phyloP scores from a whole-genome alignment of 23 red algal species.

The Chondrus crispus region DNA sequence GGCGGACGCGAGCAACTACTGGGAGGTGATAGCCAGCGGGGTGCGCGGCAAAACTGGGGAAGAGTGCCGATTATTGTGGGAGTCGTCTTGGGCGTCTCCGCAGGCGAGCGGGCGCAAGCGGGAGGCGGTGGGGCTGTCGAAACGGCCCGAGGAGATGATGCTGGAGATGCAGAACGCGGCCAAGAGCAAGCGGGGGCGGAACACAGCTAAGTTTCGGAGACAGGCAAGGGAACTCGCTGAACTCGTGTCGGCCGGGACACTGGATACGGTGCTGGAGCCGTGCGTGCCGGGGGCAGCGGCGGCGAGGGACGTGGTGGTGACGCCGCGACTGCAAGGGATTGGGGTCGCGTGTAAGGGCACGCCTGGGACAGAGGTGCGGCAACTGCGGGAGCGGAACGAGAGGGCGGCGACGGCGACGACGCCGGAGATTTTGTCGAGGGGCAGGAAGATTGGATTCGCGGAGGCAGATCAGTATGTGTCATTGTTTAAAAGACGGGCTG shows the following conservation, averaged over 20 bases:
- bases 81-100: conserved; percentile 23
- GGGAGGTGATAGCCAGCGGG: conserved; percentile 26
- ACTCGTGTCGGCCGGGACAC: conserved; percentile 9
- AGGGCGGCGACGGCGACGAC: conserved; percentile 21
- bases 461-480: conserved; percentile 48
- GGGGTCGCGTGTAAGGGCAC: conserved; percentile 45
- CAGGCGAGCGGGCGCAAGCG: not conserved
- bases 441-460: conserved; percentile 27
- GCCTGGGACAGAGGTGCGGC: conserved; percentile 46
- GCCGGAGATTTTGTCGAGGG: conserved; percentile 43
- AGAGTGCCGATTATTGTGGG: conserved; percentile 43
- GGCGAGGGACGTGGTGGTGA: conserved; percentile 21
- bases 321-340: conserved; percentile 3
- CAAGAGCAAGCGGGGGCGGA: conserved; percentile 9
- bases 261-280: conserved; percentile 39
- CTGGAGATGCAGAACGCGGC: conserved; percentile 25
- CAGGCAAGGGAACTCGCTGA: conserved; percentile 28
- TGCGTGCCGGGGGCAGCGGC: not conserved
- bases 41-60: conserved; percentile 38
- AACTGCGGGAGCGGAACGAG: not conserved
- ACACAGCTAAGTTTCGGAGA: conserved; percentile 48
- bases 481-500: conserved; percentile 8
- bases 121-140: not conserved
- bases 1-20: conserved; percentile 22
- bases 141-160: conserved; percentile 16